phyloP scores from a whole-genome alignment of 108 stramenopile genomes.

The Nitzschia sp. region DNA sequence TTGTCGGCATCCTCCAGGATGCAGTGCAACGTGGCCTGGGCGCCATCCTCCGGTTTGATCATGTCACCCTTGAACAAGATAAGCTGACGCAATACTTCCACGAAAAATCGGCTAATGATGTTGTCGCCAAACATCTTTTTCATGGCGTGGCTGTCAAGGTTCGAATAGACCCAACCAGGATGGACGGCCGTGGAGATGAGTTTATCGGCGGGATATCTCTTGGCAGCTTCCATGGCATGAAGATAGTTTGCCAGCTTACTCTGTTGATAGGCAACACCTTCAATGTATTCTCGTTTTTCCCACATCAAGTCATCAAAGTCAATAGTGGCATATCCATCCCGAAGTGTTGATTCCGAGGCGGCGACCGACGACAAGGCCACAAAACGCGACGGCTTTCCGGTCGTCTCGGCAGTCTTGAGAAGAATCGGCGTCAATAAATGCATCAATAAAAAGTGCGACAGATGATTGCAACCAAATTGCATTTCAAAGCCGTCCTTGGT shows the following conservation, averaged over 20 bases:
- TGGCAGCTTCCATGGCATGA: conserved; percentile 28
- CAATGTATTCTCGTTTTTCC: conserved; percentile 23
- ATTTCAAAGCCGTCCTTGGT: conserved; percentile 45
- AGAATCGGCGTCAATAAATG: conserved; percentile 31
- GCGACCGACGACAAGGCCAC: conserved; percentile 27
- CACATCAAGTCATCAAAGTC: conserved; percentile 40
- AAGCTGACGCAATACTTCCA: neutral
- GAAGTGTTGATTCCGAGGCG: neutral
- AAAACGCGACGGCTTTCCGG: conserved; percentile 29
- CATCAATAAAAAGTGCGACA: conserved; percentile 38
- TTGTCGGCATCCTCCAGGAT: conserved; percentile 28
- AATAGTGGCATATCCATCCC: conserved; percentile 9
- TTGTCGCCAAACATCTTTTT: conserved; percentile 15
- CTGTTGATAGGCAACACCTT: conserved; percentile 16
- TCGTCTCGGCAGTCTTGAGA: conserved; percentile 26
- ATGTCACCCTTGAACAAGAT: conserved; percentile 25
- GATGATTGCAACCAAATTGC: conserved; percentile 45
- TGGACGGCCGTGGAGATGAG: conserved; percentile 31
- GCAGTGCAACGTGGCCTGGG: conserved; percentile 30
- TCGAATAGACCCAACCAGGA: conserved; percentile 36
- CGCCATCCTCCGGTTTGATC: conserved; percentile 26
- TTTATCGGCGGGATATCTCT: conserved; percentile 24
- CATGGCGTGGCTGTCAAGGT: conserved; percentile 19
- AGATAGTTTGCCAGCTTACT: conserved; percentile 37
- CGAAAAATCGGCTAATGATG: neutral